Conservation (phyloP, 2,329 filamentous ascomycete genomes). For the Fusarium sp. region DNA sequence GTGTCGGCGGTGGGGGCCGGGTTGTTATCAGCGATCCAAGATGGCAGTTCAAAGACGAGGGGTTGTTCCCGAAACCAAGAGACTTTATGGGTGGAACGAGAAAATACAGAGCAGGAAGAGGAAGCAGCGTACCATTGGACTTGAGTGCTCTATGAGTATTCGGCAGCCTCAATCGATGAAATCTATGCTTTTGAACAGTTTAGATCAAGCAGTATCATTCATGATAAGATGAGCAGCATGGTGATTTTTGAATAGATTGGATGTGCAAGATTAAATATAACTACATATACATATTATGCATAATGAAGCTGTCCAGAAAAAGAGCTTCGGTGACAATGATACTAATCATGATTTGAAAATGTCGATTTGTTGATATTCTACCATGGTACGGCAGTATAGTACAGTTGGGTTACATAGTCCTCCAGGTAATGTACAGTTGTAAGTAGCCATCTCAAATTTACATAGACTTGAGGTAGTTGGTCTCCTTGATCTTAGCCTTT, state of each 20-base stretch:
- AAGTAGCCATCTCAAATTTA: slow-evolving; percentile 52
- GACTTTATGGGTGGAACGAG: slow-evolving; percentile 81
- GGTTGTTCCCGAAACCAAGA: slow-evolving; percentile 84
- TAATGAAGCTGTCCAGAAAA: not conserved
- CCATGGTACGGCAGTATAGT: slow-evolving; percentile 43
- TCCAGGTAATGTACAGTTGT: slow-evolving; percentile 47
- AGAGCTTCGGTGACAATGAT: not conserved
- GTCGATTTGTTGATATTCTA: slow-evolving; percentile 28
- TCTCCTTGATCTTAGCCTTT: slow-evolving; percentile 83
- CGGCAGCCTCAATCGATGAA: slow-evolving; percentile 28
- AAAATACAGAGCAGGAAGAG: slow-evolving; percentile 89
- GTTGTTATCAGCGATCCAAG: slow-evolving; percentile 79
- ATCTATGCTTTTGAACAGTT: slow-evolving; percentile 11
- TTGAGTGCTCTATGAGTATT: slow-evolving; percentile 67
- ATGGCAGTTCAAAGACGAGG: slow-evolving; percentile 90
- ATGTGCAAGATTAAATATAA: slow-evolving; percentile 24
- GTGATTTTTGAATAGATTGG: slow-evolving; percentile 32
- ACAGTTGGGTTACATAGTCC: slow-evolving; percentile 44
- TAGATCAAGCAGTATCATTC: slow-evolving; percentile 11
- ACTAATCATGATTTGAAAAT: not conserved
- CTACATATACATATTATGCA: not conserved
- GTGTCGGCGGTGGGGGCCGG: slow-evolving; percentile 51
- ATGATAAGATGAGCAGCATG: slow-evolving; percentile 40
- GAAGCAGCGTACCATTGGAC: slow-evolving; percentile 93
- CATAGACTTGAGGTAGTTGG: slow-evolving; percentile 88